A percentile compares a stretch with the other conserved stretches of the same genome.
These are phyloP conservation scores for Russula abietina DNA, from an alignment of 768 basidiomycete species.

Conservation along the genomic window DNA sequence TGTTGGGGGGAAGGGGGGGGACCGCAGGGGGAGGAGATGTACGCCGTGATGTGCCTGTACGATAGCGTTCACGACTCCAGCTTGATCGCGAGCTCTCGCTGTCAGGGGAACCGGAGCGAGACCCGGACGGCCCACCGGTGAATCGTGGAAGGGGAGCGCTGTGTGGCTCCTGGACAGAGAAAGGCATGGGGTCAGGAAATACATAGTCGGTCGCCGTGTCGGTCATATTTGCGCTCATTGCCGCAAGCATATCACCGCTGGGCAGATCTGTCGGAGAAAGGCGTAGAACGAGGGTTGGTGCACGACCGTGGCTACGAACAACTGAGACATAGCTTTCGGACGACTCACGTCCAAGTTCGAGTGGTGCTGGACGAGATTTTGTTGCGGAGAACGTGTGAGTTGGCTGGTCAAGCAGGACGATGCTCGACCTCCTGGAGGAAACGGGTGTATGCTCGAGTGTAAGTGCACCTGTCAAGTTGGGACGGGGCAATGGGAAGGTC, in stretches of 20 bases:
- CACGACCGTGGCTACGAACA: background rate
- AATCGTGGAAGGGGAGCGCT: background rate
- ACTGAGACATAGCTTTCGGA: conserved; percentile 9
- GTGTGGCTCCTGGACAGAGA: background rate
- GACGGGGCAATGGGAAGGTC: background rate
- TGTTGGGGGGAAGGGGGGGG: background rate
- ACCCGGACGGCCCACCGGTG: background rate
- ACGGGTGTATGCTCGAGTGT: background rate
- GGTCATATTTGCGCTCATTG: background rate
- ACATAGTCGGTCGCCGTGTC: background rate
- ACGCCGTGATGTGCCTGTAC: background rate
- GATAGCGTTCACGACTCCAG: background rate
- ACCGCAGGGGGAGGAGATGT: background rate
- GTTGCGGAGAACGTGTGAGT: no score
- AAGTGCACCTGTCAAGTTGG: background rate
- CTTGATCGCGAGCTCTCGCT: background rate
- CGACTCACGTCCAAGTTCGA: background rate
- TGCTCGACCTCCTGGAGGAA: background rate
- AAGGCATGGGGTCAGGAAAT: background rate
- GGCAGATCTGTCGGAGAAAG: conserved; percentile 11
- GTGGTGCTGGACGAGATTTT: background rate
- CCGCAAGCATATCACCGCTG: conserved; percentile 5
- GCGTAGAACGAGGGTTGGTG: conserved; percentile 22
- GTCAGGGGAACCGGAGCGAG: background rate
- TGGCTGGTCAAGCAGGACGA: background rate